Conservation (phyloP, 192 early-diverging fungal species). For the Obelidium mucronatum region DNA sequence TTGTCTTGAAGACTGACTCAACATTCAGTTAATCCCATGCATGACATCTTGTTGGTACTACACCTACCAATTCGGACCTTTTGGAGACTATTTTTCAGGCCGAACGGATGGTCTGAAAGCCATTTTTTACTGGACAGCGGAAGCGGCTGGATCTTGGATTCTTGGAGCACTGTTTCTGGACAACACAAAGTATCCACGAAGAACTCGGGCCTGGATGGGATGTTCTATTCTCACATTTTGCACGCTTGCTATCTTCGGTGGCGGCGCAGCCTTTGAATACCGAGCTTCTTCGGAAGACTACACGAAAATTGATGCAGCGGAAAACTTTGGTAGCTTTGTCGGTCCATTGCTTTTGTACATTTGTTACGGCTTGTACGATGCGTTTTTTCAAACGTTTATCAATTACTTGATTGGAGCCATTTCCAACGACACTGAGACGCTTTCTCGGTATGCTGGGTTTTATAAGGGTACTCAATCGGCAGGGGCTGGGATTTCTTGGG, state of each 20-base stretch:
- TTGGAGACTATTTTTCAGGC: conserved; percentile 11
- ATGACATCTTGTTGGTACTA: conserved; percentile 81
- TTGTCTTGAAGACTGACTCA: background rate
- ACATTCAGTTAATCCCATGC: conserved; percentile 49
- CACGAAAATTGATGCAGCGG: conserved; percentile 45
- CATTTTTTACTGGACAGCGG: conserved; percentile 15
- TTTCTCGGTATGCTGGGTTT: conserved; percentile 65
- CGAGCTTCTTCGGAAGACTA: conserved; percentile 57
- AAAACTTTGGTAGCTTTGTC: conserved; percentile 42
- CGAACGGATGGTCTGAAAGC: conserved; percentile 12
- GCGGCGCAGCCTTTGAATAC: conserved; percentile 22
- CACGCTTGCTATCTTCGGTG: background rate
- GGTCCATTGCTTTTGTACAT: conserved; percentile 74
- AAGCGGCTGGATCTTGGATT: conserved; percentile 15
- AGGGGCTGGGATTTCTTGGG: conserved; percentile 54
- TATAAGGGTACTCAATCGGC: conserved; percentile 91
- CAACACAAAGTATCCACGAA: conserved; percentile 57
- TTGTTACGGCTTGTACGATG: conserved; percentile 77
- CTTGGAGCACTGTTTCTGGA: conserved; percentile 53
- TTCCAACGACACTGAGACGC: conserved; percentile 73
- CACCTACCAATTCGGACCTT: conserved; percentile 69
- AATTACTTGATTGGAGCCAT: conserved; percentile 90
- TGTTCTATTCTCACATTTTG: conserved; percentile 50
- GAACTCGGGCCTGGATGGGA: conserved; percentile 60
- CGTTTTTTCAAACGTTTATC: conserved; percentile 78